A percentile compares a stretch with the other conserved stretches of the same genome.
phyloP scores from a whole-genome alignment of 2,329 filamentous ascomycete genomes.

The Ascochyta clinopodiicola region DNA sequence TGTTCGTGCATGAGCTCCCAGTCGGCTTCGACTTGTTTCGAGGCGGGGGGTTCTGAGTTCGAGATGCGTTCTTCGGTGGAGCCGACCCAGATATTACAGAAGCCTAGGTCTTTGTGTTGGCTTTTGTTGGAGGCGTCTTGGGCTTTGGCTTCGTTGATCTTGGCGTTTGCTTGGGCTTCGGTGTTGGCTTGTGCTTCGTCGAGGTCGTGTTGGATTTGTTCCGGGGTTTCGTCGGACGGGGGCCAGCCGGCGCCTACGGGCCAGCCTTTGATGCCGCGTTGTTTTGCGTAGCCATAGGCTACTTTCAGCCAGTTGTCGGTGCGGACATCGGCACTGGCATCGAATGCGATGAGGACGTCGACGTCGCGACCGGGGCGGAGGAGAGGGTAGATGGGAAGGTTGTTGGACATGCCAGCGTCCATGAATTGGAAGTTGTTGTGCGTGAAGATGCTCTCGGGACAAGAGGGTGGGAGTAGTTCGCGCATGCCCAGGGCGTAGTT shows the following conservation, averaged over 20 bases:
- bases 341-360: constrained; percentile 90
- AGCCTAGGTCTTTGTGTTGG: constrained; percentile 67
- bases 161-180: constrained; percentile 66
- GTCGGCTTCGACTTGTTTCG: constrained; percentile 66
- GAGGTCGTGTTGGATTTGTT: constrained; percentile 69
- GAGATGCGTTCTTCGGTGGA: constrained; percentile 74
- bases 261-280: constrained; percentile 93
- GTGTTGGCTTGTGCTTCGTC: constrained; percentile 70
- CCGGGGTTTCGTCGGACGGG: constrained; percentile 62
- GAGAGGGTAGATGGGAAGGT: constrained; percentile 92
- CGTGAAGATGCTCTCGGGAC: constrained; percentile 77
- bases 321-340: constrained; percentile 90
- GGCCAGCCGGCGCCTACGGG: constrained; percentile 96
- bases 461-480: constrained; percentile 73
- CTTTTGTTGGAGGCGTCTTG: constrained; percentile 32
- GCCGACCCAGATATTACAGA: constrained; percentile 96
- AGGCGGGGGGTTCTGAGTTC: constrained; percentile 59
- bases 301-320: constrained; percentile 97
- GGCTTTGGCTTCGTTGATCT: constrained; percentile 64
- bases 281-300: constrained; percentile 88
- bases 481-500: constrained; percentile 88
- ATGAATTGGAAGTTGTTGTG: constrained; percentile 72
- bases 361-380: constrained; percentile 87
- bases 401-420: constrained; percentile 99
- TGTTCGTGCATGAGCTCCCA: constrained; percentile 73